Evolutionary conservation across 1,139 yeast genomes (phyloP).

Genomic region (Candida frijolesensis): DNA sequence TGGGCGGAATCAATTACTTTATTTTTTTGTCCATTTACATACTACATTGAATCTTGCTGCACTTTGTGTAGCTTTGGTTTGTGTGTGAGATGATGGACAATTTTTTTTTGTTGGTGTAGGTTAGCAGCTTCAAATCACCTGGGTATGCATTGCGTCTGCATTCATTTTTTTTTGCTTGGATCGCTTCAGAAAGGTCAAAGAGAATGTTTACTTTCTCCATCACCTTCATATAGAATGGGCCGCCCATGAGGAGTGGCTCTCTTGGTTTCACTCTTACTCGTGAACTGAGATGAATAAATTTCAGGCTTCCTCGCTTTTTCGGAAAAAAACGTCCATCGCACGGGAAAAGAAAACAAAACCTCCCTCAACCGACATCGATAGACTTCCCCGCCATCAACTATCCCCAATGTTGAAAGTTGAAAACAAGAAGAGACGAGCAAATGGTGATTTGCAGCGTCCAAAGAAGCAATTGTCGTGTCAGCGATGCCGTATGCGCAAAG

Average conservation of each 20-base stretch:
- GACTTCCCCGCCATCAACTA: neutral
- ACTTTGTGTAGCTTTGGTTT: neutral
- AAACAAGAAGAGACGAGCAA: neutral
- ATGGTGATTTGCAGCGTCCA: neutral
- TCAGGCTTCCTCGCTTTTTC: neutral
- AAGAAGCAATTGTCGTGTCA: constrained; percentile 37
- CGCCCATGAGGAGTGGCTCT: too few relatives aligned
- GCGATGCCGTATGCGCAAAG: constrained; percentile 54
- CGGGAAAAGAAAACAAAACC: constrained; percentile 1
- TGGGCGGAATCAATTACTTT: constrained; percentile 84
- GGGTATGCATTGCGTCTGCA: too few relatives aligned
- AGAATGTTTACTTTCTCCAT: neutral
- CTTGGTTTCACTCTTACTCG: too few relatives aligned
- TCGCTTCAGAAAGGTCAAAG: neutral
- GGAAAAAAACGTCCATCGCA: constrained; percentile 1
- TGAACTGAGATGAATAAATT: neutral
- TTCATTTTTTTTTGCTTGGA: neutral
- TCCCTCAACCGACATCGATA: neutral
- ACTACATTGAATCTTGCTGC: neutral
- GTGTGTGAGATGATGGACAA: constrained; percentile 16
- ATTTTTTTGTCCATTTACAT: constrained; percentile 6
- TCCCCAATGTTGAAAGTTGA: neutral
- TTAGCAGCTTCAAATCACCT: too few relatives aligned
- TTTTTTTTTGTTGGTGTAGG: neutral
- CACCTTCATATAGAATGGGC: too few relatives aligned